Percentiles rank a stretch among this genome's conserved stretches.
Conservation (phyloP, 2,329 filamentous ascomycete species). For the Colletotrichum limetticola region DNA sequence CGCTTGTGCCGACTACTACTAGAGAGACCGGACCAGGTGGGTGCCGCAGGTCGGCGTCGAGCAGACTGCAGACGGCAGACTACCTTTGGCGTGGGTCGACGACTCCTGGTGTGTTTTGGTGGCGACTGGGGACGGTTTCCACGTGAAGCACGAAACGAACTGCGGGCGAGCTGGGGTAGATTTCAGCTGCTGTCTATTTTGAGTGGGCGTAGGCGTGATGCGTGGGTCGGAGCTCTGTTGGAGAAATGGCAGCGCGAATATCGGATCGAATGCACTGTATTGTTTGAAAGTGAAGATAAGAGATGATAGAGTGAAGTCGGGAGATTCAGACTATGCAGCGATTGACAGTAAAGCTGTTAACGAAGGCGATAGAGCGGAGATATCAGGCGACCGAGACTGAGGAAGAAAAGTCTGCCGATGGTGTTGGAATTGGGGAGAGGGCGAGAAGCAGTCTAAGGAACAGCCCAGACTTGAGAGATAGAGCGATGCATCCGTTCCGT, state of each 20-base stretch:
- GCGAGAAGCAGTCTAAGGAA: background rate
- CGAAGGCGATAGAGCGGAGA: background rate
- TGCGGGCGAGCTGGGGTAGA: constrained; percentile 1
- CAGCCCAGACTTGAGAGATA: constrained; percentile 6
- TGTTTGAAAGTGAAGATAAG: background rate
- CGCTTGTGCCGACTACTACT: constrained; percentile 12
- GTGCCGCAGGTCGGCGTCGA: constrained; percentile 23
- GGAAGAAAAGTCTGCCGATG: constrained; percentile 27
- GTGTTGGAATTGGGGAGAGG: constrained; percentile 8
- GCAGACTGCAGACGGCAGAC: constrained; percentile 8
- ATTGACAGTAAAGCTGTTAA: background rate
- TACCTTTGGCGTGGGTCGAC: constrained; percentile 18
- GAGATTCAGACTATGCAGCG: background rate
- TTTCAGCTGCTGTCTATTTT: constrained; percentile 3
- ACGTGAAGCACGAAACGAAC: constrained; percentile 21
- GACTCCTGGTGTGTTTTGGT: constrained; percentile 16
- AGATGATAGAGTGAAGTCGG: background rate
- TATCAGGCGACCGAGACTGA: background rate
- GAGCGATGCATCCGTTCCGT: constrained; percentile 31
- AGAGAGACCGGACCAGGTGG: constrained; percentile 2
- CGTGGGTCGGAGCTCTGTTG: constrained; percentile 13
- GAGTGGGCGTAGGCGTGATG: constrained; percentile 1
- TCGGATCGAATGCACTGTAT: constrained; percentile 4
- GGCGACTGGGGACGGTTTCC: constrained; percentile 30
- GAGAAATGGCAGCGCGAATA: constrained; percentile 3